Conservation (phyloP, 352 stramenopile species). For the Pythium utonaiense region DNA sequence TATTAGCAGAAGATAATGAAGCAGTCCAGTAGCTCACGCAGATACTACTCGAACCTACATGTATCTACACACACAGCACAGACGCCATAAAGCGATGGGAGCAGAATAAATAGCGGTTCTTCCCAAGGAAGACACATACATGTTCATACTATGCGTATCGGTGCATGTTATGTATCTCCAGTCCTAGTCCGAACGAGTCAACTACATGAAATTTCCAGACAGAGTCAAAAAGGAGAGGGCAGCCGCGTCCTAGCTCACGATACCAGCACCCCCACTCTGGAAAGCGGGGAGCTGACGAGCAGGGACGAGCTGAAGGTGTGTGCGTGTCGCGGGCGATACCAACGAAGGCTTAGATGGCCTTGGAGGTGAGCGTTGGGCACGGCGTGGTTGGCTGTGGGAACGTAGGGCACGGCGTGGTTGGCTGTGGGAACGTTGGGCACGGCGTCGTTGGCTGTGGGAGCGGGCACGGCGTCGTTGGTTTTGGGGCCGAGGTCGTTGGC, state of each 20-base stretch:
- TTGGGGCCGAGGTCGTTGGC: background rate
- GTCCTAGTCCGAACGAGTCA: constrained; percentile 7
- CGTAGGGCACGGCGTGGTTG: constrained; percentile 3
- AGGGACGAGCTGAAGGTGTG: background rate
- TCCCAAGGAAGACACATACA: constrained; percentile 18
- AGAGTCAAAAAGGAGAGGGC: constrained; percentile 14
- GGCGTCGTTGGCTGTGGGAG: constrained; percentile 4
- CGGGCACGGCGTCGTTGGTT: background rate
- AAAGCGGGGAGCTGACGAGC: background rate
- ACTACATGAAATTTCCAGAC: constrained; percentile 17
- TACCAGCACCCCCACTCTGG: background rate
- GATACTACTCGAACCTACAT: too few relatives aligned
- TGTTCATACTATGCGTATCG: background rate
- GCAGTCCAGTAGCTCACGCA: too few relatives aligned
- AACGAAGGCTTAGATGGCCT: constrained; percentile 5
- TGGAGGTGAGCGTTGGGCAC: constrained; percentile 15
- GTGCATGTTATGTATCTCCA: background rate
- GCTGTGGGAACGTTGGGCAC: constrained; percentile 2
- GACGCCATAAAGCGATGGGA: background rate
- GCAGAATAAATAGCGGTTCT: constrained; percentile 23
- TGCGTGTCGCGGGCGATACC: background rate
- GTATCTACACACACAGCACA: background rate
- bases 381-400: constrained; percentile 7
- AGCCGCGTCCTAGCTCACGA: background rate
- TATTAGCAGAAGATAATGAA: too few relatives aligned